Conservation (phyloP, 768 basidiomycete genomes). For the Agaricus blazei region DNA sequence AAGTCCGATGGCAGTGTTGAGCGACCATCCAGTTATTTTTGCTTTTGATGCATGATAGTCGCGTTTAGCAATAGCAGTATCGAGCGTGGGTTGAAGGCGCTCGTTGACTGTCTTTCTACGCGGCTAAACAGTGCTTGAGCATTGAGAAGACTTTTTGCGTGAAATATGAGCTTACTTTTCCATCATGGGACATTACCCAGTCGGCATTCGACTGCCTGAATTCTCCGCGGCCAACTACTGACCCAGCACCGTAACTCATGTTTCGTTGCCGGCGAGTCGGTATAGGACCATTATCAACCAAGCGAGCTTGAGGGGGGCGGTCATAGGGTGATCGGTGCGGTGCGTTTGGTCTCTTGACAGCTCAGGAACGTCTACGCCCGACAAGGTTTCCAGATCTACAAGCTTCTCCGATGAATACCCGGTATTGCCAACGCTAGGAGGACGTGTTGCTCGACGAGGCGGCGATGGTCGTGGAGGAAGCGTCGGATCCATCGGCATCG, state of each 20-base stretch:
- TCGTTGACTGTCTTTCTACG: slow-evolving; percentile 39
- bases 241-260: slow-evolving; percentile 10
- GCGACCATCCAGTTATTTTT: slow-evolving; percentile 27
- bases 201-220: slow-evolving; percentile 26
- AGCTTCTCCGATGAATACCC: background rate
- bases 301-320: slow-evolving; percentile 9
- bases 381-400: slow-evolving; percentile 10
- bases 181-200: slow-evolving; percentile 27
- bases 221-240: slow-evolving; percentile 9
- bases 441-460: background rate
- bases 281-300: background rate
- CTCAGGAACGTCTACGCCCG: slow-evolving; percentile 2
- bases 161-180: slow-evolving; percentile 16
- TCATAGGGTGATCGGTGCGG: slow-evolving; percentile 8
- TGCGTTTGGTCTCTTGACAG: background rate
- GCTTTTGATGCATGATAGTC: slow-evolving; percentile 45
- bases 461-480: background rate
- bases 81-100: slow-evolving; percentile 50
- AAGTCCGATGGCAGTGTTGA: slow-evolving; percentile 50
- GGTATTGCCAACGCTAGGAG: background rate
- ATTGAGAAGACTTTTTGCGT: background rate
- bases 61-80: slow-evolving; percentile 38
- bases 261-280: slow-evolving; percentile 11
- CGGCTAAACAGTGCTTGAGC: background rate
- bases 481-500: background rate